These are phyloP conservation scores for Paulownia fortunei DNA, from an alignment of 257 asterid species.

Conservation along the genomic window DNA sequence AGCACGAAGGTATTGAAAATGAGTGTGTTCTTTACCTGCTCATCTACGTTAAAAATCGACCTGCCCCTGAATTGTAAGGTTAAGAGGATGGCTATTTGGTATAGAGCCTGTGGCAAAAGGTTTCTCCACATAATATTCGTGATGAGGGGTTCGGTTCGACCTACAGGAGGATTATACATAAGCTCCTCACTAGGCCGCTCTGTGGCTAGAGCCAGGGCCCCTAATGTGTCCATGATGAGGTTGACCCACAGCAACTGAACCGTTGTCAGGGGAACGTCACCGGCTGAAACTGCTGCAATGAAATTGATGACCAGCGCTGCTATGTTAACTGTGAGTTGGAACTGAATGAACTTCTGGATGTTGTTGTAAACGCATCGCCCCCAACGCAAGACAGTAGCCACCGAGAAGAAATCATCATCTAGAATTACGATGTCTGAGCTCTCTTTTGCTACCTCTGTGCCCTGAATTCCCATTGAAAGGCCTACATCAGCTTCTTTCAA, in stretches of 20 bases:
- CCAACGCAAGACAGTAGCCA: constrained; percentile 68
- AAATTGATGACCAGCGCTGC: constrained; percentile 71
- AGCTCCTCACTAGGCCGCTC: constrained; percentile 58
- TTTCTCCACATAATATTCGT: constrained; percentile 75
- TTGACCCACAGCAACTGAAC: constrained; percentile 84
- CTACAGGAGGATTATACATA: constrained; percentile 51
- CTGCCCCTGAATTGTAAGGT: constrained; percentile 59
- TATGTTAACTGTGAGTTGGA: constrained; percentile 73
- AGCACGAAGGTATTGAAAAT: constrained; percentile 71
- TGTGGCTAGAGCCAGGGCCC: constrained; percentile 70
- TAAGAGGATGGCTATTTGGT: constrained; percentile 57
- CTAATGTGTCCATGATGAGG: constrained; percentile 72
- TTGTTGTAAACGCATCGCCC: constrained; percentile 71
- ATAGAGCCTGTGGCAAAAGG: constrained; percentile 59
- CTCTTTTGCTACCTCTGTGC: constrained; percentile 67
- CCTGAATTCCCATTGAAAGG: constrained; percentile 68
- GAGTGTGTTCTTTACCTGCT: constrained; percentile 53
- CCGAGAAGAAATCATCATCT: constrained; percentile 67
- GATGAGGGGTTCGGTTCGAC: constrained; percentile 55
- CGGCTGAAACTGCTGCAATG: constrained; percentile 76
- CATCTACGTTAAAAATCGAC: constrained; percentile 38
- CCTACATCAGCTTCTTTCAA: constrained; percentile 73
- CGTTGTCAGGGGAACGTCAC: constrained; percentile 67
- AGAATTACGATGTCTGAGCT: constrained; percentile 70
- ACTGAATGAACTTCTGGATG: constrained; percentile 76